Percentiles rank a stretch among this genome's conserved stretches.
Evolutionary conservation across 2,329 filamentous ascomycete species (phyloP).

Genomic region (Huntiella savannae): DNA sequence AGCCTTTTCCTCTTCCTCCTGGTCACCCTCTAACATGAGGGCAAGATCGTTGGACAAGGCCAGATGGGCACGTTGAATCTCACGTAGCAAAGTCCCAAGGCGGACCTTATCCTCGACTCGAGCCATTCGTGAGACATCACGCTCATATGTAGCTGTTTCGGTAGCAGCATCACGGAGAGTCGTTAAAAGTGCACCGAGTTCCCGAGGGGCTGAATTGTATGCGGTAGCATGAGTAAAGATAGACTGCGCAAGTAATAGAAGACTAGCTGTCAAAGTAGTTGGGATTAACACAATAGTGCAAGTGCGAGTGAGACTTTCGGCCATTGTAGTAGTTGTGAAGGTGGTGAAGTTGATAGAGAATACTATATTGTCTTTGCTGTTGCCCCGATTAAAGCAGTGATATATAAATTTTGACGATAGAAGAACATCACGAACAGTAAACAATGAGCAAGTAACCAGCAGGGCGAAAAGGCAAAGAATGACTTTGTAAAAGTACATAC

Average conservation of each 20-base stretch:
- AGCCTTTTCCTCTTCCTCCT: constrained; percentile 23
- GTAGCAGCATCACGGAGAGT: constrained; percentile 41
- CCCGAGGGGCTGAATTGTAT: constrained; percentile 37
- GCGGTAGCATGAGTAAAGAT: constrained; percentile 33
- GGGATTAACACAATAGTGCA: constrained; percentile 39
- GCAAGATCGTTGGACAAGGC: constrained; percentile 35
- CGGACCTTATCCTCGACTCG: constrained; percentile 44
- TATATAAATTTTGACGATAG: constrained; percentile 6
- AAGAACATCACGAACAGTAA: constrained; percentile 9
- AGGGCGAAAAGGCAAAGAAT: neutral
- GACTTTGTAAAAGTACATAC: neutral
- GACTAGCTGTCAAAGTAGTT: constrained; percentile 36
- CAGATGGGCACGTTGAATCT: constrained; percentile 33
- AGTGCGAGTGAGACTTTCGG: constrained; percentile 30
- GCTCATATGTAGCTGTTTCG: constrained; percentile 46
- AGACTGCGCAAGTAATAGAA: constrained; percentile 34
- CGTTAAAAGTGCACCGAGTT: constrained; percentile 39
- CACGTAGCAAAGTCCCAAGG: constrained; percentile 35
- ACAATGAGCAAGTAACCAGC: neutral
- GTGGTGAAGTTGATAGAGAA: neutral
- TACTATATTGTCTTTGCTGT: neutral
- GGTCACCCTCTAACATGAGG: constrained; percentile 9
- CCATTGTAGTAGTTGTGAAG: constrained; percentile 19
- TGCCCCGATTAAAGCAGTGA: constrained; percentile 4
- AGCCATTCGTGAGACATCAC: constrained; percentile 36